phyloP scores from a whole-genome alignment of 768 basidiomycete genomes.

The Auricularia heimuer region DNA sequence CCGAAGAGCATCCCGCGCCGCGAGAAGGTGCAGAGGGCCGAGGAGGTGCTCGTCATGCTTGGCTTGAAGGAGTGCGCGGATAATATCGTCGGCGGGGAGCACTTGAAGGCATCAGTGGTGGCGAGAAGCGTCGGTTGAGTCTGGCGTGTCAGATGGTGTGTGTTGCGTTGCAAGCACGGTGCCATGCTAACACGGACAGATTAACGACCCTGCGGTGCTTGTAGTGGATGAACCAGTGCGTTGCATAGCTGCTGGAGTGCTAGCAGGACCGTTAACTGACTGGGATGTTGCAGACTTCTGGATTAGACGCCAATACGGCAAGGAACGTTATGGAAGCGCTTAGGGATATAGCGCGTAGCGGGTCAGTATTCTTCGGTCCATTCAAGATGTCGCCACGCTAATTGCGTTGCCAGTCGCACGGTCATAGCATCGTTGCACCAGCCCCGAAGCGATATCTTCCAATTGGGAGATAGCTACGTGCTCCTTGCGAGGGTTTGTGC shows the following conservation, averaged over 20 bases:
- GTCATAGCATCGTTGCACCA: constrained; percentile 27
- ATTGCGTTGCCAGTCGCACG: constrained; percentile 17
- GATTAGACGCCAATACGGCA: constrained; percentile 36
- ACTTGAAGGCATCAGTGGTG: constrained; percentile 34
- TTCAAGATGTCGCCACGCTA: not conserved
- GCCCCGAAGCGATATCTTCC: constrained; percentile 22
- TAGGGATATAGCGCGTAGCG: constrained; percentile 28
- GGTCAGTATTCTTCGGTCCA: constrained; percentile 5
- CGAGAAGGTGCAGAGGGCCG: constrained; percentile 32
- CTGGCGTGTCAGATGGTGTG: constrained; percentile 32
- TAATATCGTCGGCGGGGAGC: constrained; percentile 33
- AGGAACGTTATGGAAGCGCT: constrained; percentile 35
- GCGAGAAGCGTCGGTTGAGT: constrained; percentile 38
- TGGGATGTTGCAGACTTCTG: constrained; percentile 20
- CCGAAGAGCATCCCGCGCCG: constrained; percentile 23
- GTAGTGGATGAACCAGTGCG: constrained; percentile 24
- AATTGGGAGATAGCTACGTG: constrained; percentile 15
- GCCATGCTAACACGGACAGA: constrained; percentile 6
- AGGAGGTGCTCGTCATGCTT: constrained; percentile 35
- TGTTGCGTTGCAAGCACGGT: not conserved
- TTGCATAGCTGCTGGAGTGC: not conserved
- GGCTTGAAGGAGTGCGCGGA: constrained; percentile 38
- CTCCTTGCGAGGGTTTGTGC: constrained; percentile 14
- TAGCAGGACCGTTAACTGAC: not conserved
- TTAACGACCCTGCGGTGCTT: constrained; percentile 29